Evolutionary conservation across 345 rosid genomes (phyloP).

Genomic region (Carallia pectinifolia): DNA sequence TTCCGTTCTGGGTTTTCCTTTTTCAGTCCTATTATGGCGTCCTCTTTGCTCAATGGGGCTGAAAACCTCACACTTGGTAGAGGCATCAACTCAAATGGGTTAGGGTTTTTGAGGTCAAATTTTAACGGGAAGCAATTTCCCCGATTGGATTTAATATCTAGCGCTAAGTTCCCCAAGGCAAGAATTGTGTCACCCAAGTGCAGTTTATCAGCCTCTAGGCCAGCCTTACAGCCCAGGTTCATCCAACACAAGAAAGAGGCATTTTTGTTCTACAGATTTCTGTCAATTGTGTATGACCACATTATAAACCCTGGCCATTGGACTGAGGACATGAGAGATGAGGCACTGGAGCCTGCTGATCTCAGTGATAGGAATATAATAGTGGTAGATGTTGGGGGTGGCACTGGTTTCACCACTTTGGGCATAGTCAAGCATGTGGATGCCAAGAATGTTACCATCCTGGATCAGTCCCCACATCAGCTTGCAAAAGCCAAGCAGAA

Average conservation of each 20-base stretch:
- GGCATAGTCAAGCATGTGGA: slow-evolving; percentile 95
- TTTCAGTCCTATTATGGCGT: slow-evolving; percentile 47
- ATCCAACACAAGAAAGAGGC: slow-evolving; percentile 99
- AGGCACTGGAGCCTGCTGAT: slow-evolving; percentile 96
- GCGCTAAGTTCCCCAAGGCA: slow-evolving; percentile 26
- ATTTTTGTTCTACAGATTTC: slow-evolving; percentile 95
- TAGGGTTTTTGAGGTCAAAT: slow-evolving; percentile 43
- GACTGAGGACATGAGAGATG: slow-evolving; percentile 99
- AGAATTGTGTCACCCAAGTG: slow-evolving; percentile 47
- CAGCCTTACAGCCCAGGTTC: slow-evolving; percentile 92
- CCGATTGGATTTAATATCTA: slow-evolving; percentile 29
- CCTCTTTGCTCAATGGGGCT: slow-evolving; percentile 66
- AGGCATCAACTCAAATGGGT: slow-evolving; percentile 37
- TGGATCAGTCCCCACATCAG: slow-evolving; percentile 99
- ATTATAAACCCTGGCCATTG: slow-evolving; percentile 88
- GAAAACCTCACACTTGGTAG: slow-evolving; percentile 44
- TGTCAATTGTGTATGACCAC: slow-evolving; percentile 93
- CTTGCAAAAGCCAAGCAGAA: slow-evolving; percentile 92
- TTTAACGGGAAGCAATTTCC: slow-evolving; percentile 40
- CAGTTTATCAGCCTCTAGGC: slow-evolving; percentile 72
- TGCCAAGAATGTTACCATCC: slow-evolving; percentile 91
- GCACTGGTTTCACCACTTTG: slow-evolving; percentile 95
- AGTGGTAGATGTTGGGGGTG: slow-evolving; percentile 99
- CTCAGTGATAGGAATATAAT: slow-evolving; percentile 63
- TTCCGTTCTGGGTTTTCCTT: slow-evolving; percentile 14